phyloP scores from a whole-genome alignment of 345 rosid genomes.

The Cardamine resedifolia region DNA sequence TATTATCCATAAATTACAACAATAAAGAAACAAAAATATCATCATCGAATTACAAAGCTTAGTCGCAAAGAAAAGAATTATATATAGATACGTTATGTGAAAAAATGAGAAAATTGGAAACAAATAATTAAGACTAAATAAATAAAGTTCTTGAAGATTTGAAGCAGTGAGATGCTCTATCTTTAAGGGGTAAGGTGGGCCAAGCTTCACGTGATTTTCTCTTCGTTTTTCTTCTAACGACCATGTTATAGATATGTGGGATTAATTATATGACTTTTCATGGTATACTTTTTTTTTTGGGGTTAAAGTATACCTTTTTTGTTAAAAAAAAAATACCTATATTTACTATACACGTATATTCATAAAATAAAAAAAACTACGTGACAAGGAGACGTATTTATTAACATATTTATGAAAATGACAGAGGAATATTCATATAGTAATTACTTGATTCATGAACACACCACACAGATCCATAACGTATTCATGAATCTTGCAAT shows the following conservation, averaged over 20 bases:
- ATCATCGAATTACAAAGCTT: slow-evolving; percentile 45
- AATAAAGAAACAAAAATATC: background rate
- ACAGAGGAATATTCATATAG: slow-evolving; percentile 3
- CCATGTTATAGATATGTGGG: slow-evolving; percentile 15
- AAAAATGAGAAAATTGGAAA: background rate
- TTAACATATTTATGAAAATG: slow-evolving; percentile 7
- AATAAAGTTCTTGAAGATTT: slow-evolving; percentile 11
- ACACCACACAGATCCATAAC: background rate
- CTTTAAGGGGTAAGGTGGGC: slow-evolving; percentile 67
- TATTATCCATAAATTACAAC: slow-evolving; percentile 2
- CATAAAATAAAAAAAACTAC: no score
- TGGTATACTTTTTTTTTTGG: no score
- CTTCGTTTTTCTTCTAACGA: slow-evolving; percentile 34
- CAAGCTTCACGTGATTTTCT: slow-evolving; percentile 75
- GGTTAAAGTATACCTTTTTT: no score
- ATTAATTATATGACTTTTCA: slow-evolving; percentile 32
- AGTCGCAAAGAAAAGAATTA: slow-evolving; percentile 54
- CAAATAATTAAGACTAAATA: background rate
- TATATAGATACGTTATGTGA: slow-evolving; percentile 13
- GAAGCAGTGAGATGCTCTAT: slow-evolving; percentile 50
- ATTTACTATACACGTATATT: slow-evolving; percentile 32
- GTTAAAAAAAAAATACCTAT: no score
- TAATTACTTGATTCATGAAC: slow-evolving; percentile 18
- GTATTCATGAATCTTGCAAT: slow-evolving; percentile 23
- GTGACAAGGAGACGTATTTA: slow-evolving; percentile 25